phyloP scores from a whole-genome alignment of 2,329 filamentous ascomycete genomes.

The Akanthomyces muscarius region DNA sequence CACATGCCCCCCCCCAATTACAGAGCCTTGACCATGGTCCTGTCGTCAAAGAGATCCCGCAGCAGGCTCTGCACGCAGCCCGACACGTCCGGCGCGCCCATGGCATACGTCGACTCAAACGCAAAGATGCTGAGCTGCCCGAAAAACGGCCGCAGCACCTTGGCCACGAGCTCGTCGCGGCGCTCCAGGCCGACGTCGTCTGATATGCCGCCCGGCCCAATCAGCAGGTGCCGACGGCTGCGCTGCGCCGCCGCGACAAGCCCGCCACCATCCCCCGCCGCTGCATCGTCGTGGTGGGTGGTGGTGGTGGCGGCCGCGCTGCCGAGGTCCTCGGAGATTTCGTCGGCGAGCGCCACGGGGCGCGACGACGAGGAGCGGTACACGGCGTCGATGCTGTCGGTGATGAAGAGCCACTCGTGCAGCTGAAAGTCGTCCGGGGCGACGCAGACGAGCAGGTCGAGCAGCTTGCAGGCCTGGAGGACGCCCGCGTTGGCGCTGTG shows the following conservation, averaged over 20 bases:
- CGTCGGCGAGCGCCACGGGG: conserved; percentile 75
- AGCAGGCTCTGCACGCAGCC: conserved; percentile 61
- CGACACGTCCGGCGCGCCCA: conserved; percentile 65
- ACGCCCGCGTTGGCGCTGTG: conserved; percentile 69
- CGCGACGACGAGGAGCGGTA: conserved; percentile 70
- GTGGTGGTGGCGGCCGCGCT: conserved; percentile 28
- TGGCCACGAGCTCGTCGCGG: conserved; percentile 66
- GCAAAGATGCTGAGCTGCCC: conserved; percentile 86
- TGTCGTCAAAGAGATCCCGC: conserved; percentile 76
- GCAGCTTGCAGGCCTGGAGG: conserved; percentile 87
- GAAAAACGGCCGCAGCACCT: conserved; percentile 82
- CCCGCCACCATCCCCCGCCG: conserved; percentile 17
- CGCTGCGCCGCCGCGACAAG: conserved; percentile 31
- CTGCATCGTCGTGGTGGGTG: conserved; percentile 12
- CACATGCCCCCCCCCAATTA: conserved; percentile 27
- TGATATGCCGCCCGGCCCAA: conserved; percentile 44
- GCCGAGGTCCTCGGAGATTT: conserved; percentile 73
- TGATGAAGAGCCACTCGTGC: conserved; percentile 97
- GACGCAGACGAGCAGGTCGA: conserved; percentile 81
- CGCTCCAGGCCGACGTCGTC: conserved; percentile 56
- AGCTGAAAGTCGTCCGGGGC: conserved; percentile 95
- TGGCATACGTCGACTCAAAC: conserved; percentile 89
- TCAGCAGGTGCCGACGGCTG: conserved; percentile 23
- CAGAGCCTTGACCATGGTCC: conserved; percentile 59
- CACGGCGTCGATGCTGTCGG: conserved; percentile 93